phyloP scores from a whole-genome alignment of 2,329 filamentous ascomycete genomes.

The Helminthosporium solani region DNA sequence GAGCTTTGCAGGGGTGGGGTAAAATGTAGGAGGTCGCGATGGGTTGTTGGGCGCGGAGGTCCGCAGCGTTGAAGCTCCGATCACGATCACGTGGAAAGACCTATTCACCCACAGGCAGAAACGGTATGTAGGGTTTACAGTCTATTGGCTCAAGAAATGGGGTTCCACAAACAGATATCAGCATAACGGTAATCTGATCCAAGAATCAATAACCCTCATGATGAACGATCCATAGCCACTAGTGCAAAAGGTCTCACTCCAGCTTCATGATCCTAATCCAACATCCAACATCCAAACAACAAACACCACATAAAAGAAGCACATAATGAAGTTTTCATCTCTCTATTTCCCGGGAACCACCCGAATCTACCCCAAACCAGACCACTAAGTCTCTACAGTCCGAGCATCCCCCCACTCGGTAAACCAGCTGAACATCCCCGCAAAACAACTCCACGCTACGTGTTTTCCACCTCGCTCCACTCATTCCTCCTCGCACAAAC shows the following conservation, averaged over 20 bases:
- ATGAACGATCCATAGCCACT: too few species aligned
- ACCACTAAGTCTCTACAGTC: not conserved
- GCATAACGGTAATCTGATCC: too few species aligned
- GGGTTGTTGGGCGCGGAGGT: not conserved
- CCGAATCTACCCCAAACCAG: not conserved
- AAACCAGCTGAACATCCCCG: not conserved
- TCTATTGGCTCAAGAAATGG: too few species aligned
- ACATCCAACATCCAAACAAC: too few species aligned
- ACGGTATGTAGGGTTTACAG: too few species aligned
- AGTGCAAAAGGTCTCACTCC: too few species aligned
- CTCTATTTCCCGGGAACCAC: not conserved
- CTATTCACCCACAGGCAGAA: too few species aligned
- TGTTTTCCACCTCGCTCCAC: not conserved
- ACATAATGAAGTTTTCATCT: not conserved
- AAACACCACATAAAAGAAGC: not conserved
- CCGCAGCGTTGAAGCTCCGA: not conserved
- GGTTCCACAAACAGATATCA: too few species aligned
- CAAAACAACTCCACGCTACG: not conserved
- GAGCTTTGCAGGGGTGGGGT: constrained; percentile 28
- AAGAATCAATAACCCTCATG: too few species aligned
- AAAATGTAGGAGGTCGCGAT: constrained; percentile 17
- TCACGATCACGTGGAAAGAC: not conserved
- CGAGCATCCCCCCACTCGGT: not conserved
- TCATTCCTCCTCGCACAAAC: not conserved
- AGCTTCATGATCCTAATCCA: too few species aligned